These are phyloP conservation scores for Durusdinium trenchii DNA, from an alignment of 73 alveolate genomes.

Conservation along the genomic window DNA sequence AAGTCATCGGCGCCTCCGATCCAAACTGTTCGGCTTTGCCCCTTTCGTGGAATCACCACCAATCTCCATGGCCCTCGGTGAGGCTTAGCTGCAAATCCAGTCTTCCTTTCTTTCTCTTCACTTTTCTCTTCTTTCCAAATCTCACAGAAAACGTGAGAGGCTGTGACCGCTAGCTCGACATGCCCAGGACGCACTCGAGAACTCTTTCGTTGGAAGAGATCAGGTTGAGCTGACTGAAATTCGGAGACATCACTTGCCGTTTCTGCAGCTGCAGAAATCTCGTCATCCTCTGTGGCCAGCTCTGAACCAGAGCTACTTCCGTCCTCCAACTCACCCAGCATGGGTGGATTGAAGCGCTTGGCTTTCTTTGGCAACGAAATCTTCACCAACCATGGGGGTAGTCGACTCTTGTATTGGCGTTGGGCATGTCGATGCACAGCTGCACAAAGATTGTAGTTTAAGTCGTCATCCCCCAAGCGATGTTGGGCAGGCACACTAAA, in stretches of 20 bases:
- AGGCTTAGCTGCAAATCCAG: neutral
- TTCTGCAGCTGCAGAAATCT: neutral
- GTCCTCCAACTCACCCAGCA: neutral
- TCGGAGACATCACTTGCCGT: neutral
- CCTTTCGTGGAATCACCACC: neutral
- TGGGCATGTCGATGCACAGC: slow-evolving; percentile 90
- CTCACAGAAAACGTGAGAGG: slow-evolving; percentile 86
- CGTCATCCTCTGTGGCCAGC: slow-evolving; percentile 9
- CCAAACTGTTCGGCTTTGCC: neutral
- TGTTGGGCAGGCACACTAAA: slow-evolving; percentile 91
- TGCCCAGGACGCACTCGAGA: slow-evolving; percentile 71
- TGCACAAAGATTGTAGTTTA: slow-evolving; percentile 66
- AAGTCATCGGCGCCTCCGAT: neutral
- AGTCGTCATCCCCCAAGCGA: slow-evolving; percentile 52
- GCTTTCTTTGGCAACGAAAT: slow-evolving; percentile 9
- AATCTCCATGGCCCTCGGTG: slow-evolving; percentile 29
- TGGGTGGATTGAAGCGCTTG: slow-evolving; percentile 40
- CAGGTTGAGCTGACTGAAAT: neutral
- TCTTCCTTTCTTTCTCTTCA: neutral
- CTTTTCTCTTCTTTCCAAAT: slow-evolving; percentile 15
- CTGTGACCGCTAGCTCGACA: slow-evolving; percentile 62
- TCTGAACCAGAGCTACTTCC: slow-evolving; percentile 54
- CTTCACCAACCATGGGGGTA: slow-evolving; percentile 64
- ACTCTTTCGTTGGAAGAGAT: neutral
- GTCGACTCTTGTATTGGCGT: slow-evolving; percentile 84